A percentile compares a stretch with the other conserved stretches of the same genome.
These are phyloP conservation scores for Auricularia auricula-judae DNA, from an alignment of 768 basidiomycete species.

Conservation along the genomic window DNA sequence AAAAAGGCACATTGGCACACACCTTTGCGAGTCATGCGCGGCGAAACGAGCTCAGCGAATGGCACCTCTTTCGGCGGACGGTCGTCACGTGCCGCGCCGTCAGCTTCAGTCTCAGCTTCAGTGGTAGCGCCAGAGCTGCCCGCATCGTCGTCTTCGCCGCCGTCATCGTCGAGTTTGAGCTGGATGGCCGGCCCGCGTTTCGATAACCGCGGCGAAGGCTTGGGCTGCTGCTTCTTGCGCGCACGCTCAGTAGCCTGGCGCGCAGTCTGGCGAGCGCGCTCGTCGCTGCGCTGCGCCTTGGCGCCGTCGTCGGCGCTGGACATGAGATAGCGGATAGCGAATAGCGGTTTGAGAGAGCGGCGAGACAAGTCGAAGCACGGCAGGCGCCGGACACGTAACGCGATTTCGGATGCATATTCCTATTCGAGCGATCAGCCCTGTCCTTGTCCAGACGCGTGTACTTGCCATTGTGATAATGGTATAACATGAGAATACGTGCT, in stretches of 20 bases:
- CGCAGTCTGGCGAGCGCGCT: neutral
- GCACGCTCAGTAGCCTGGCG: neutral
- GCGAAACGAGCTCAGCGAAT: neutral
- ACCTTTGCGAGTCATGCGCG: neutral
- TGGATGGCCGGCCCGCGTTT: neutral
- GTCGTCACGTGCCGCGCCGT: neutral
- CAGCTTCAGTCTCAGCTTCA: neutral
- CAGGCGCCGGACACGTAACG: neutral
- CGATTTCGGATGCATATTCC: too few species aligned
- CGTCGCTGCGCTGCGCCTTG: neutral
- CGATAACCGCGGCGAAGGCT: neutral
- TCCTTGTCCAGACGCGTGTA: too few species aligned
- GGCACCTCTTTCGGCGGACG: neutral
- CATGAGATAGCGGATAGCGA: neutral
- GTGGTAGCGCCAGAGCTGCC: neutral
- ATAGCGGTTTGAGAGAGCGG: too few species aligned
- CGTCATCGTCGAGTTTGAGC: neutral
- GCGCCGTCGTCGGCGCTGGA: neutral
- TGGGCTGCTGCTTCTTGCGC: neutral
- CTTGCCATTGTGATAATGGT: too few species aligned
- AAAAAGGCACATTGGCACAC: neutral
- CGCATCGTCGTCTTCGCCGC: neutral
- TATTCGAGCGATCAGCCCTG: too few species aligned
- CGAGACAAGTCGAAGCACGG: neutral
- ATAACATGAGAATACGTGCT: too few species aligned